Conservation (phyloP, 495 filamentous ascomycete species). For the Penicillium soppii region DNA sequence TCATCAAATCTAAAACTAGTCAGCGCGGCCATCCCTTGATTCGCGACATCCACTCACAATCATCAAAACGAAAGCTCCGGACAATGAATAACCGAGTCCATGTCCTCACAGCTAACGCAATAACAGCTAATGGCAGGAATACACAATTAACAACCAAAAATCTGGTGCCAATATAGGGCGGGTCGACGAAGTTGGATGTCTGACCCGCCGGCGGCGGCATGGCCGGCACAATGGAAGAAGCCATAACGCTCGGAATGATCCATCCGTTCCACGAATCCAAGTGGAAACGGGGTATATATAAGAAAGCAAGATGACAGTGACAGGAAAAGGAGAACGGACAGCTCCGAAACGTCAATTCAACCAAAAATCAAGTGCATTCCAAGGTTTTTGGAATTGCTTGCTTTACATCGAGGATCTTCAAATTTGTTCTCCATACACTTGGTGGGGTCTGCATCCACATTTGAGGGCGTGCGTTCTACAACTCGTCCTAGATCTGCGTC, state of each 20-base stretch:
- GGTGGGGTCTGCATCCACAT: background rate
- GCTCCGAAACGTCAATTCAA: background rate
- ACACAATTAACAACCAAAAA: slow-evolving; percentile 28
- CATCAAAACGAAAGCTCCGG: slow-evolving; percentile 38
- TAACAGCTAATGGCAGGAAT: slow-evolving; percentile 29
- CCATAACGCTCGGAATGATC: slow-evolving; percentile 18
- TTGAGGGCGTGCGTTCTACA: background rate
- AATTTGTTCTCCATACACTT: background rate
- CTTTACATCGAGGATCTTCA: background rate
- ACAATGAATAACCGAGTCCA: slow-evolving; percentile 38
- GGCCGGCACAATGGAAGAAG: slow-evolving; percentile 23
- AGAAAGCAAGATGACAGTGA: background rate
- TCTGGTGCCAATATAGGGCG: slow-evolving; percentile 15
- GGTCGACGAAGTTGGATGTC: slow-evolving; percentile 36
- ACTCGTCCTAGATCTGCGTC: background rate
- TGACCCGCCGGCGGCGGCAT: slow-evolving; percentile 32
- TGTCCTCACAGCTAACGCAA: slow-evolving; percentile 30
- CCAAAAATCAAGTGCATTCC: background rate
- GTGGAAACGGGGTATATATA: background rate
- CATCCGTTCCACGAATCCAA: background rate
- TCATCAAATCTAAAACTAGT: slow-evolving; percentile 27
- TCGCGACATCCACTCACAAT: slow-evolving; percentile 27
- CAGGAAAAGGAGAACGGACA: background rate
- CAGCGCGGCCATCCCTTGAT: background rate
- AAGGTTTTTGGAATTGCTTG: background rate